Percentiles rank a stretch among this genome's conserved stretches.
Conservation (phyloP, 2,329 filamentous ascomycete genomes). For the Volutella citrinella region DNA sequence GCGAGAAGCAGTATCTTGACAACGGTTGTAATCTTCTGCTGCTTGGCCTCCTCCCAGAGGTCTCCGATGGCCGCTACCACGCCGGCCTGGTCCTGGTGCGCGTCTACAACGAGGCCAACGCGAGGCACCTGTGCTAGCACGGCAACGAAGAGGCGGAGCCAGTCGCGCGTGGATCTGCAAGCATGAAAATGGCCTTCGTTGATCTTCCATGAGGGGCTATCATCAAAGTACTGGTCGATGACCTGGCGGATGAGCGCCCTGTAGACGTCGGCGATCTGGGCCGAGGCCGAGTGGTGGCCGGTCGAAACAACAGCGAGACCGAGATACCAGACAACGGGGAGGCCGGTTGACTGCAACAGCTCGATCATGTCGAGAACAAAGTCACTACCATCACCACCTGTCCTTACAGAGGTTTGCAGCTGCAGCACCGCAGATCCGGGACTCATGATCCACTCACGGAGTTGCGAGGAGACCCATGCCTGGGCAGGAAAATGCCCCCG, state of each 20-base stretch:
- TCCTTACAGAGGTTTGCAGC: conserved; percentile 5
- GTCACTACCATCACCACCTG: conserved; percentile 3
- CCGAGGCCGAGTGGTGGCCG: too few species aligned
- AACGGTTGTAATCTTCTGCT: conserved; percentile 2
- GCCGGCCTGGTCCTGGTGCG: background rate
- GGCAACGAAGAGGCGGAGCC: conserved; percentile 5
- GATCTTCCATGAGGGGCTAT: background rate
- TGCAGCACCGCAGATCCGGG: conserved; percentile 6
- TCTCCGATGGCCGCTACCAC: conserved; percentile 1
- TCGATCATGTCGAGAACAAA: conserved; percentile 13
- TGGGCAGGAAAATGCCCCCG: conserved; percentile 2
- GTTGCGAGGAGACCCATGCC: conserved; percentile 6
- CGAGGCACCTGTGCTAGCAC: conserved; percentile 4
- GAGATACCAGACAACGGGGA: conserved; percentile 8
- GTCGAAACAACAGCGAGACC: conserved; percentile 4
- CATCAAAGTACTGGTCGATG: conserved; percentile 1
- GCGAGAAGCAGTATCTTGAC: conserved; percentile 14
- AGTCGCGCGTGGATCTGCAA: conserved; percentile 5
- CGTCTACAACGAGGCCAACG: conserved; percentile 6
- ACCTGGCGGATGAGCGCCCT: conserved; percentile 6
- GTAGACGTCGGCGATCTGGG: background rate
- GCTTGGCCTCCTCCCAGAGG: conserved; percentile 3
- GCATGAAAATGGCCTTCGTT: conserved; percentile 6
- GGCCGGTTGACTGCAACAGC: background rate
- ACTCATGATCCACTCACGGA: conserved; percentile 11